Conservation (phyloP, 2,329 filamentous ascomycete genomes). For the Zasmidium cellare region DNA sequence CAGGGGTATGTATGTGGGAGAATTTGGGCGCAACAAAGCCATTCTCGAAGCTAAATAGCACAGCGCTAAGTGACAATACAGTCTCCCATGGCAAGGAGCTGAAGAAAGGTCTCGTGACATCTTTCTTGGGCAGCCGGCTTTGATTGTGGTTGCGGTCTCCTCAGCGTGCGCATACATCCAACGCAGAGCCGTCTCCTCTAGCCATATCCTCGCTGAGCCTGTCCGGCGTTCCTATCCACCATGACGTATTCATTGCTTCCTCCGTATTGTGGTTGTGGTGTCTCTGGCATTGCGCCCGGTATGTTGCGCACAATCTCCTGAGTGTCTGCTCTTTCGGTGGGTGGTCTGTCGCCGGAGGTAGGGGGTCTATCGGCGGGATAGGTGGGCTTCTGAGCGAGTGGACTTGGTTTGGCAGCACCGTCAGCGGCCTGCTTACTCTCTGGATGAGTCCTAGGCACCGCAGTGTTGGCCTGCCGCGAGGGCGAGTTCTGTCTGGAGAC, state of each 20-base stretch:
- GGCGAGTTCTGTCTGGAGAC: slow-evolving; percentile 32
- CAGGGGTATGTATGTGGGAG: background rate
- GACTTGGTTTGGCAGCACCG: slow-evolving; percentile 16
- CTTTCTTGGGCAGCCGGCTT: slow-evolving; percentile 16
- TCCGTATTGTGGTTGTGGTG: slow-evolving; percentile 21
- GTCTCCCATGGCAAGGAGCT: slow-evolving; percentile 8
- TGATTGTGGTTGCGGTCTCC: slow-evolving; percentile 15
- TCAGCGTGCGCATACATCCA: slow-evolving; percentile 2
- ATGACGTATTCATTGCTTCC: slow-evolving; percentile 34
- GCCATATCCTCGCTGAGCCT: slow-evolving; percentile 23
- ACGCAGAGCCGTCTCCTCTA: slow-evolving; percentile 9
- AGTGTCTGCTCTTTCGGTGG: slow-evolving; percentile 23
- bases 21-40: slow-evolving; percentile 4
- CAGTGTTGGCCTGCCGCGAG: slow-evolving; percentile 20
- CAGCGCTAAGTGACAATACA: slow-evolving; percentile 20
- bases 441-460: slow-evolving; percentile 20
- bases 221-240: slow-evolving; percentile 28
- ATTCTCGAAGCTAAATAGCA: slow-evolving; percentile 10
- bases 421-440: slow-evolving; percentile 20
- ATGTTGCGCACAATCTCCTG: slow-evolving; percentile 25
- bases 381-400: slow-evolving; percentile 27
- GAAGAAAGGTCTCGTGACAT: slow-evolving; percentile 11
- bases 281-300: slow-evolving; percentile 24
- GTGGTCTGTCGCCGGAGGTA: slow-evolving; percentile 12
- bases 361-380: slow-evolving; percentile 27